Base-by-base conservation (phyloP, 176 grass and related monocot genomes). In the Paspalum notatum region DNA sequence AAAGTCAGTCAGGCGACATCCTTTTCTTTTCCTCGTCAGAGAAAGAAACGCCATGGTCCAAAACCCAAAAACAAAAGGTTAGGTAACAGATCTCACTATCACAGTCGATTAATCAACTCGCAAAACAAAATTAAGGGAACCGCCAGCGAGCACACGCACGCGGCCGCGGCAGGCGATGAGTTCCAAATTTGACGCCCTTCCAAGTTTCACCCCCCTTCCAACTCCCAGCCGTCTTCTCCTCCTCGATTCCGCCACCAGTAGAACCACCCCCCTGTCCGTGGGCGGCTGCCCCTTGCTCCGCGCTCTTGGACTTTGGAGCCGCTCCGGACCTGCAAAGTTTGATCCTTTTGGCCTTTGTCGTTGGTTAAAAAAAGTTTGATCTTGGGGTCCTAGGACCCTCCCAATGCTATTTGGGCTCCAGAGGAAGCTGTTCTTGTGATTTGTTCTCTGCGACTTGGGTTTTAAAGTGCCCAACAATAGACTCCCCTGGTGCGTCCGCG, bases 151-250 rank as follows among this genome's bases (percentile, higher is more conserved):
- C 32, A 32, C 32, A 3, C 32, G 3, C 46, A 46, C 37, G 9
- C 32, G 6, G 51, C 63, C 32, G 21, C 15, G 46, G 75, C 75
- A 1, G 58, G 38, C 49, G 70, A 80, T 49, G 84, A 27, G 24
- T 37, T 49, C 59, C 51, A 62, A 80, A 62, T 63, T 85, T 70
- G 87, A 76, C 87, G 62, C 62, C 62, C 5, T 80, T 76, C 82
- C 38, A 25, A 49, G 32, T 32, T 32, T 32, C 32, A 32, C 38
- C 62, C 22, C 17, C 44, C 32, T 52, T 55, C 66, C 12, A 24
- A 15, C 10, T 16, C 69, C 13, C 16, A 10, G 18, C 66, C 9
- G 32, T 32, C 32, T 32, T 32, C 32, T 66, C 25, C 16, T 73
- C 41, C 42, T 48, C 24, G 18, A 46, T 75, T 25, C 38, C n/a